Conservation (phyloP, 164 flowering plant species). For the Vitis rotundifolia region DNA sequence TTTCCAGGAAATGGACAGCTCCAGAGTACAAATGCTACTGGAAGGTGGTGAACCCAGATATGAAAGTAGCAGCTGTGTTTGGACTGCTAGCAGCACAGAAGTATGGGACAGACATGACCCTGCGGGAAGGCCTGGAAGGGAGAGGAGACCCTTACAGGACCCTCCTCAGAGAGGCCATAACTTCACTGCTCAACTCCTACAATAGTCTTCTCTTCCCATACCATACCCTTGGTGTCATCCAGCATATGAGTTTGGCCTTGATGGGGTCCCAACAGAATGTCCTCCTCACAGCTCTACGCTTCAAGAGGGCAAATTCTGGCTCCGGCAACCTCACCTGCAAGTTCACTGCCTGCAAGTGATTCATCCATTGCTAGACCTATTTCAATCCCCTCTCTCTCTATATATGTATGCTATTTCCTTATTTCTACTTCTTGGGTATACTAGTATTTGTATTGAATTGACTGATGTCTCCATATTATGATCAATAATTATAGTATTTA, state of each 20-base stretch:
- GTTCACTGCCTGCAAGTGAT: slow-evolving; percentile 71
- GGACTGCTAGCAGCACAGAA: slow-evolving; percentile 60
- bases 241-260: slow-evolving; percentile 54
- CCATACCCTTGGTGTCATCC: slow-evolving; percentile 44
- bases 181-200: slow-evolving; percentile 89
- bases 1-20: slow-evolving; percentile 68
- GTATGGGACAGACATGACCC: slow-evolving; percentile 75
- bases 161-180: slow-evolving; percentile 76
- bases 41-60: slow-evolving; percentile 71
- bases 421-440: too few species aligned
- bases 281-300: slow-evolving; percentile 65
- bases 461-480: too few species aligned
- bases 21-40: slow-evolving; percentile 83
- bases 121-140: slow-evolving; percentile 64
- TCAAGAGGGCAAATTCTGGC: slow-evolving; percentile 80
- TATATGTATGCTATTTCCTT: too few species aligned
- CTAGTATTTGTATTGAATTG: too few species aligned
- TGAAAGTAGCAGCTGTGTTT: slow-evolving; percentile 71
- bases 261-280: slow-evolving; percentile 47
- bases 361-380: not conserved
- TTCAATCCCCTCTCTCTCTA: too few species aligned
- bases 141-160: slow-evolving; percentile 82
- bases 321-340: slow-evolving; percentile 49
- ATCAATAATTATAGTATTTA: too few species aligned
- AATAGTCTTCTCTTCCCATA: slow-evolving; percentile 66